phyloP scores from a whole-genome alignment of 2,329 filamentous ascomycete species.

The Hypomyces perniciosus region DNA sequence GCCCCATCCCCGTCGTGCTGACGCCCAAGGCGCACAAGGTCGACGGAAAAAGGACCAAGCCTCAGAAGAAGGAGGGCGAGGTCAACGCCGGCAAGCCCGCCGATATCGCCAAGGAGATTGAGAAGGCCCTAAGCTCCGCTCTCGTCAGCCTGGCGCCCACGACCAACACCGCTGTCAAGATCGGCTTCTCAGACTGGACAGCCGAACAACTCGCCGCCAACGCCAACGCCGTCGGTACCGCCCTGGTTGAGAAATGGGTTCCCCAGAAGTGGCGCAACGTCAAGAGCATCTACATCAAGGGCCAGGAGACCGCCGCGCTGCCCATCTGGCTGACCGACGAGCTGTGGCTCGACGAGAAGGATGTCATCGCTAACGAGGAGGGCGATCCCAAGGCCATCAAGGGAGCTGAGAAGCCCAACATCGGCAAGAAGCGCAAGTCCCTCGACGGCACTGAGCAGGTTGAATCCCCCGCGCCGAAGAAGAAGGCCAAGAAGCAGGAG shows the following conservation, averaged over 20 bases:
- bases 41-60: constrained; percentile 52
- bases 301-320: constrained; percentile 76
- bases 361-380: constrained; percentile 60
- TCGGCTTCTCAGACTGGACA: constrained; percentile 70
- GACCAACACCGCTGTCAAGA: constrained; percentile 72
- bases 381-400: constrained; percentile 39
- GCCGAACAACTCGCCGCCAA: constrained; percentile 76
- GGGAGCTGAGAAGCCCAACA: constrained; percentile 45
- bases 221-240: constrained; percentile 62
- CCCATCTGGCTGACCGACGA: constrained; percentile 94
- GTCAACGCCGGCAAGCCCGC: constrained; percentile 48
- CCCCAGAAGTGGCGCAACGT: constrained; percentile 85
- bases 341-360: constrained; percentile 75
- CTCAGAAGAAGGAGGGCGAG: constrained; percentile 44
- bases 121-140: constrained; percentile 69
- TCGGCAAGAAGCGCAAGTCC: constrained; percentile 60
- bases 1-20: constrained; percentile 77
- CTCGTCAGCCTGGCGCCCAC: constrained; percentile 74
- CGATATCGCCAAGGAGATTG: constrained; percentile 73
- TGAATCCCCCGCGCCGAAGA: constrained; percentile 38
- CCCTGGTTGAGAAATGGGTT: constrained; percentile 71
- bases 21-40: constrained; percentile 55
- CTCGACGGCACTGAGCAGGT: constrained; percentile 36
- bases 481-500: constrained; percentile 30
- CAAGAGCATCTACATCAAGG: constrained; percentile 82